Conservation (phyloP, 805 yeast species). For the Brettanomyces sp. region DNA sequence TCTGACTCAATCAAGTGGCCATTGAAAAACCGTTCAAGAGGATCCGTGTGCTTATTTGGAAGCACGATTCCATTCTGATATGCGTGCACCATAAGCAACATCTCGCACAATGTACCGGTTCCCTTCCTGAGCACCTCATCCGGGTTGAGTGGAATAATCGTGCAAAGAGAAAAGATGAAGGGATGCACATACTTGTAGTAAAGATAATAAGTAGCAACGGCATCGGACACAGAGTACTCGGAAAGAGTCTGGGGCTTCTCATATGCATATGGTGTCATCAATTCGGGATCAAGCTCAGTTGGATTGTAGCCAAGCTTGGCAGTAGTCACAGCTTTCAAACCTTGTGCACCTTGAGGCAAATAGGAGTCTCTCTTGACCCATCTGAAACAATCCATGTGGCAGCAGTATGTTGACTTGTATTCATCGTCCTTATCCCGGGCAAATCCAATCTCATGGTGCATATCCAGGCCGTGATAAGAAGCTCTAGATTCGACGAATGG, state of each 20-base stretch:
- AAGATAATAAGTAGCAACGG: constrained; percentile 94
- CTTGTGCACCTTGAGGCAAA: constrained; percentile 97
- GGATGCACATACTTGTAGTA: constrained; percentile 97
- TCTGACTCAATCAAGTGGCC: constrained; percentile 93
- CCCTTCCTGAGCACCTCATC: constrained; percentile 95
- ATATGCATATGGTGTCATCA: constrained; percentile 96
- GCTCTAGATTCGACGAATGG: constrained; percentile 93
- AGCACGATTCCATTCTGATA: constrained; percentile 65
- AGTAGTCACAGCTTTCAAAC: constrained; percentile 94
- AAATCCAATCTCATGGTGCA: constrained; percentile 92
- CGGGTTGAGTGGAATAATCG: constrained; percentile 91
- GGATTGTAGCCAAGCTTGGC: constrained; percentile 95
- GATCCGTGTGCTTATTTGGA: constrained; percentile 92
- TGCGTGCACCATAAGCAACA: constrained; percentile 95
- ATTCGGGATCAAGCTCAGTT: constrained; percentile 90
- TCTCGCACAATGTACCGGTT: constrained; percentile 97
- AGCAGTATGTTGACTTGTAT: constrained; percentile 85
- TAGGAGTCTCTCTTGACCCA: constrained; percentile 99
- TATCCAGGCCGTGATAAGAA: constrained; percentile 69
- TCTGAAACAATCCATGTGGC: constrained; percentile 93
- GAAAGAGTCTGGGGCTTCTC: constrained; percentile 88
- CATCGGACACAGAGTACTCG: constrained; percentile 98
- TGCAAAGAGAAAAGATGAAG: constrained; percentile 89
- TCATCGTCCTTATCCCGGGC: constrained; percentile 84
- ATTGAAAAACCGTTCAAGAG: constrained; percentile 87